Base-by-base conservation (phyloP, 2,329 filamentous ascomycete genomes). In the Aspergillus sp. region DNA sequence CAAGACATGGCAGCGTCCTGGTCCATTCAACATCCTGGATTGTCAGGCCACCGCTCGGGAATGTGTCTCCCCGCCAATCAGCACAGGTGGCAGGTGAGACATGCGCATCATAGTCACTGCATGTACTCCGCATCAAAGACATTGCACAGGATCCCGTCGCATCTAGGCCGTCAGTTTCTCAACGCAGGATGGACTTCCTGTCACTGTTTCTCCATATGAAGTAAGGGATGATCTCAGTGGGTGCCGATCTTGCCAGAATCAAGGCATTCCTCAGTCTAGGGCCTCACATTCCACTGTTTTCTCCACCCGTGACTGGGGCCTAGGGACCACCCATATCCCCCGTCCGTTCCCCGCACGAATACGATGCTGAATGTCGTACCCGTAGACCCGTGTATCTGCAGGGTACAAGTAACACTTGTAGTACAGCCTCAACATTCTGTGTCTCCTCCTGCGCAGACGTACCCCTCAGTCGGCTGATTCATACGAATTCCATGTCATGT, bases 71-170 rank as follows among this genome's bases (percentile, higher is more conserved):
- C 25, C 21, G 36, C 58, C 58, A 62, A 61, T 56, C 31, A 56
- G 52, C 40, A 52, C 31, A 19, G 41, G 31, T 54, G 6, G 40
- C 10, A 53, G 56, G 45, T 61, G 53, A 63, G 58, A 63, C 60
- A 63, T 60, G 43, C 50, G 53, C 55, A 63, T 60, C 56, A 55
- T 41, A 25, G 49, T 49, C 44, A 50, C 49, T 52, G n/a, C 50
- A 54, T 51, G 41, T 51, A 50, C 52, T 53, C 50, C 55, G 50
- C 58, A 57, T 57, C 42, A 49, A 57, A 53, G 47, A 43, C 47
- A 48, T 48, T 31, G 14, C 46, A 49, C 11, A 31, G 34, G 44
- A 38, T 56, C 55, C 48, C 50, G 55, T 58, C 42, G 41, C 46
- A 41, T 48, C 34, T 17, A 36, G 23, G 32, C 46, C 46, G 46